phyloP scores from a whole-genome alignment of 208 protist genomes.

The Trypanosoma cruzi region DNA sequence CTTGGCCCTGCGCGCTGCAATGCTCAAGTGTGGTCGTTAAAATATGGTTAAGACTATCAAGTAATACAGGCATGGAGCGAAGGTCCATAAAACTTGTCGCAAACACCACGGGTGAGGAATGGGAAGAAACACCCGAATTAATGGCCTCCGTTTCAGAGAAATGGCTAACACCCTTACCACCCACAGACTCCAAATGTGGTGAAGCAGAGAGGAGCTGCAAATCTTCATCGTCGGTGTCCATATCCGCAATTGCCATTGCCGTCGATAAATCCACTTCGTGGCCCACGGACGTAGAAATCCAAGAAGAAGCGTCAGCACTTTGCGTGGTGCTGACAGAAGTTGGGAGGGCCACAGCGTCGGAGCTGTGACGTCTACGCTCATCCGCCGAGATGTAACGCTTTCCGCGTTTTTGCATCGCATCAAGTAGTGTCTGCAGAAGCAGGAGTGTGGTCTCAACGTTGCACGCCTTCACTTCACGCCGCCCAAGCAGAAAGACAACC shows the following conservation, averaged over 20 bases:
- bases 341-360: not conserved
- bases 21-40: conserved; percentile 15
- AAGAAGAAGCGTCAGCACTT: not conserved
- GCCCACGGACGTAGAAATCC: not conserved
- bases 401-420: conserved; percentile 41
- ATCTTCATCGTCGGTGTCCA: conserved; percentile 17
- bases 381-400: conserved; percentile 6
- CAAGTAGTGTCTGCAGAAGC: conserved; percentile 45
- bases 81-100: conserved; percentile 47
- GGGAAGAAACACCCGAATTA: not conserved
- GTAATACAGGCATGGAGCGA: conserved; percentile 33
- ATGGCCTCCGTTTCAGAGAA: no score
- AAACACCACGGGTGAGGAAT: conserved; percentile 1
- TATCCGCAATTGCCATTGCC: not conserved
- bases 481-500: conserved; percentile 52
- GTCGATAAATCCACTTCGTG: not conserved
- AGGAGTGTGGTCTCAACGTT: conserved; percentile 37
- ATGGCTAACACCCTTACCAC: not conserved
- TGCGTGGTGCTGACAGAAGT: not conserved
- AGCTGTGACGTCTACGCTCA: conserved; percentile 7
- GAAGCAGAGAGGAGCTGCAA: conserved; percentile 13
- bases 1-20: conserved; percentile 6
- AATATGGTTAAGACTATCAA: conserved; percentile 40
- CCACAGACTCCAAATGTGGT: not conserved
- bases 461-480: conserved; percentile 44